These are phyloP conservation scores for Tylopilus balloui DNA, from an alignment of 768 basidiomycete genomes.

Conservation along the genomic window DNA sequence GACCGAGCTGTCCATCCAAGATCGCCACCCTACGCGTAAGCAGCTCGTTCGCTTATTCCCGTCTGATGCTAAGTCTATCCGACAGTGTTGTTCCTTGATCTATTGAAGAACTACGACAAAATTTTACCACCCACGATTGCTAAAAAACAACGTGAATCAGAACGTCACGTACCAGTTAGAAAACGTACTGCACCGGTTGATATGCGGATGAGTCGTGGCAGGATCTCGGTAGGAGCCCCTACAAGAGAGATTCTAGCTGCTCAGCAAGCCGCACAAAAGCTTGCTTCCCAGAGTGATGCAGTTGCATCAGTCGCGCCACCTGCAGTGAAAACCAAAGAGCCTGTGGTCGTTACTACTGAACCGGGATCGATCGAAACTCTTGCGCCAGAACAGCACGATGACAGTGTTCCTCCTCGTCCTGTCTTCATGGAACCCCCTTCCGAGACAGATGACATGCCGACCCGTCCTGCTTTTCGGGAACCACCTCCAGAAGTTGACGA, in stretches of 20 bases:
- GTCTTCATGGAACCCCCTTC: constrained; percentile 62
- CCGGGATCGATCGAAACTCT: constrained; percentile 12
- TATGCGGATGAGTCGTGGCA: constrained; percentile 79
- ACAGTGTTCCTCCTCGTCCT: constrained; percentile 34
- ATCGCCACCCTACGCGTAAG: constrained; percentile 78
- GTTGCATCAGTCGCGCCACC: constrained; percentile 16
- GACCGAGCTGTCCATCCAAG: constrained; percentile 83
- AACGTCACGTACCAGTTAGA: constrained; percentile 74
- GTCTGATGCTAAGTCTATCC: background rate
- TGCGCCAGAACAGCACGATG: constrained; percentile 5
- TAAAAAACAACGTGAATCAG: constrained; percentile 83
- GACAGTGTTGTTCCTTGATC: constrained; percentile 78
- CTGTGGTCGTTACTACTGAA: constrained; percentile 12
- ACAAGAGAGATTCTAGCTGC: constrained; percentile 66
- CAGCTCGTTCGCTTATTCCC: constrained; percentile 1
- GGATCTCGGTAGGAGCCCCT: constrained; percentile 68
- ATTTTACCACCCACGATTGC: constrained; percentile 79
- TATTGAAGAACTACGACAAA: constrained; percentile 67
- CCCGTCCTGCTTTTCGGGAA: constrained; percentile 54
- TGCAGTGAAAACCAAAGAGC: constrained; percentile 16
- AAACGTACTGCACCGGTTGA: constrained; percentile 87
- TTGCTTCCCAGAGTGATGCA: constrained; percentile 31
- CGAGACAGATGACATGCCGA: constrained; percentile 27
- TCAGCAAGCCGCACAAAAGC: constrained; percentile 59
- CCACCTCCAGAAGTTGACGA: constrained; percentile 59